Evolutionary conservation across 192 early-diverging fungal species (phyloP).

Genomic region (Cladochytrium replicatum): DNA sequence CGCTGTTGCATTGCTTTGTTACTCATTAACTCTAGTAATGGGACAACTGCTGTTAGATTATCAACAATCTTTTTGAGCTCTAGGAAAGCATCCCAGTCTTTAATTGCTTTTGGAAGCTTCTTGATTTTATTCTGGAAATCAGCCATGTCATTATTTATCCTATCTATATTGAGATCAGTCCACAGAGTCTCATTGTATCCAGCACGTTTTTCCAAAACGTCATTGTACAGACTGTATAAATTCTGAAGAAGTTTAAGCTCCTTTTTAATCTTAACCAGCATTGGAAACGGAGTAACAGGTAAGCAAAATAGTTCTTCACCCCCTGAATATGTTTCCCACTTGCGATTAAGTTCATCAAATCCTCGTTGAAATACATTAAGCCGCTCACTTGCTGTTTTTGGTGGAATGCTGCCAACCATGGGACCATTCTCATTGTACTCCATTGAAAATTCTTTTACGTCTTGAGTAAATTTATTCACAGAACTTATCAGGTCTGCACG

Average conservation of each 20-base stretch:
- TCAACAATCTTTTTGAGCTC: constrained; percentile 54
- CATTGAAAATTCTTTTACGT: constrained; percentile 50
- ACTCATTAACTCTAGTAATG: constrained; percentile 51
- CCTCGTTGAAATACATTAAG: constrained; percentile 54
- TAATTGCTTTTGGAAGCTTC: constrained; percentile 55
- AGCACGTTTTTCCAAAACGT: constrained; percentile 46
- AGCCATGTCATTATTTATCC: constrained; percentile 49
- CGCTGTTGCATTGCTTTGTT: constrained; percentile 52
- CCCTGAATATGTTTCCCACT: constrained; percentile 57
- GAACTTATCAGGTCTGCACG: constrained; percentile 45
- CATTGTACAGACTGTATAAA: constrained; percentile 55
- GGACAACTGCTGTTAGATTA: constrained; percentile 45
- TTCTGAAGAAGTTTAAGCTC: constrained; percentile 54
- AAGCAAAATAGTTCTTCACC: constrained; percentile 54
- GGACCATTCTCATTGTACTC: constrained; percentile 58
- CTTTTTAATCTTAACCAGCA: constrained; percentile 49
- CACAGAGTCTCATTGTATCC: constrained; percentile 53
- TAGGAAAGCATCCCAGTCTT: constrained; percentile 56
- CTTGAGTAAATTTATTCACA: constrained; percentile 47
- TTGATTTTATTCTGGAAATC: constrained; percentile 59
- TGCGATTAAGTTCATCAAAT: constrained; percentile 56
- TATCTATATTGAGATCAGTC: constrained; percentile 44
- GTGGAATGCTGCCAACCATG: constrained; percentile 53
- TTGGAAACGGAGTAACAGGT: constrained; percentile 57
- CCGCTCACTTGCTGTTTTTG: constrained; percentile 55